Evolutionary conservation across 2,329 filamentous ascomycete species (phyloP), one percentile per base, ranked within the genome.

Genomic region (Spiromastix sp.): DNA sequence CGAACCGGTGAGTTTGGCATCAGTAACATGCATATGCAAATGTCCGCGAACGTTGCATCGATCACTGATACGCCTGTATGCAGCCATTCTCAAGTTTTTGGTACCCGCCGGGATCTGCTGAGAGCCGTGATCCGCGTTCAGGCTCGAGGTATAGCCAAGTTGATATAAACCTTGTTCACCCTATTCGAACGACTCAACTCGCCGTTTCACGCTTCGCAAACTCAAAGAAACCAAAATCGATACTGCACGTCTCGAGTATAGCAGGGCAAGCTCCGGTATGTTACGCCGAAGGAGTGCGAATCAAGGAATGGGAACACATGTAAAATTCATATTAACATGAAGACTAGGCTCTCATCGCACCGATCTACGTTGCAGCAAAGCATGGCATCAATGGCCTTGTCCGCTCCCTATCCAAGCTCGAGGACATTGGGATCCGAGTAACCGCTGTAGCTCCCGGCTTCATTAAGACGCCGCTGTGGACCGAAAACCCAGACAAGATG

Each of bases 391-490:
- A 50, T 31, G 66, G 66, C 5, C 55, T 72, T 26, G 43, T 76
- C 4, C 65, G 72, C 36, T 63, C 60, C 3, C 48, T 78, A 10
- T 66, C 56, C 0, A 51, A 57, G 1, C 60, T 77, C 4, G 36
- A 54, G 1, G 48, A 47, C 1, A 45, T 70, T 16, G 70, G 69
- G 0, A 72, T 79, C 34, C 56, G 72, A 0, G 71, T 78, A 11
- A 75, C 72, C 13, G 72, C 66, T 4, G 72, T 78, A 2, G 72
- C 72, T 11, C 74, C 74, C 0, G 74, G 74, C 0, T 53, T 77
- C 2, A 73, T 78, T 45, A 74, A 68, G 42, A 78, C 74, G 9
- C 74, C 74, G 5, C 54, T 78, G 4, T 79, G 72, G 72, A 73
- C 67, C 0, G 73, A 77, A 2, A 64, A 77, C 43, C 71, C 72